Evolutionary conservation across 1,284 basidiomycete genomes (phyloP), one percentile per base, ranked within the genome.

Genomic region (Takashimella tepidaria): DNA sequence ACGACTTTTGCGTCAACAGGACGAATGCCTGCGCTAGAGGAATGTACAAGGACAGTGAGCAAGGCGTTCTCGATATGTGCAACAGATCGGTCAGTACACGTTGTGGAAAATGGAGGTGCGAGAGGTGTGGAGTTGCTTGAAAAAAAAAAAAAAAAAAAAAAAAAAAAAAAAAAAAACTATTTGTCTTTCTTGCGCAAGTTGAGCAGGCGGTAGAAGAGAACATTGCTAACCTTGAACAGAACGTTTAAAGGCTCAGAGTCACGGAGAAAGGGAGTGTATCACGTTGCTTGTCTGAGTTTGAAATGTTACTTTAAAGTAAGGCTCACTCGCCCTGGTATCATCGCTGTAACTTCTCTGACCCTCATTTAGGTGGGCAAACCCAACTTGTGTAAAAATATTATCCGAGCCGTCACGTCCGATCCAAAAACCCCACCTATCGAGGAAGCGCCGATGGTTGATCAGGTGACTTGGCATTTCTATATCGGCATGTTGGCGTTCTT

Each of bases 241-340:
- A 80, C 76, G 51, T 87, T 85, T 51, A 81, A 85, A 53, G 79
- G 83, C 23, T 78, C 81, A 2, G 83, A 88, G 68, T 91, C 89
- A n/a, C 80, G 90, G 50, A 90, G 92, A 75, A 92, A 86, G 85
- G 95, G 93, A 2, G 84, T 92, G 0, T 98, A 98, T 76, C 90
- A 92, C 65, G 83, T 96, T n/a, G 92, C 93, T 1, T 88, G 87
- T 5, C 78, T 96, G 56, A 85, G 92, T 40, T 80, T 98, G 74
- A 96, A 97, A 72, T 89, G 86, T 48, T 98, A 98, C 77, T 97
- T 98, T 79, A 85, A 86, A 67, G 92, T 86, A 74, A 64, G 84
- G 40, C 24, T 41, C 46, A 20, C 21, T 50, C 16, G 20, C 22
- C 16, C 20, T 20, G 2, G 40, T 13, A 40, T 45, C 20, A 20